phyloP scores from a whole-genome alignment of 371 early-diverging fungal genomes.

The Mortierella sp. region DNA sequence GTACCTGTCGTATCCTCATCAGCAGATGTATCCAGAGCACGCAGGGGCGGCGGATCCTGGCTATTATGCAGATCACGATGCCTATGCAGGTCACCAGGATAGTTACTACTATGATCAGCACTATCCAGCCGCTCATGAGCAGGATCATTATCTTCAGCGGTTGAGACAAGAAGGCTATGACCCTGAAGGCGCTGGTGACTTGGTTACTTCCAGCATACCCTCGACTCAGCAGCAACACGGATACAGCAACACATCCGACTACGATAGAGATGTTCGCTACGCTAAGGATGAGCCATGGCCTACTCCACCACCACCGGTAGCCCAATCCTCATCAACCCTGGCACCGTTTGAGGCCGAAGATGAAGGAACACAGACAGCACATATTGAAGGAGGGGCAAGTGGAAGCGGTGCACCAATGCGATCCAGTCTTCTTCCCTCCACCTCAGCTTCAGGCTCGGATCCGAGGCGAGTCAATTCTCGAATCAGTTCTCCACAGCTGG shows the following conservation, averaged over 20 bases:
- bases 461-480: slow-evolving; percentile 1
- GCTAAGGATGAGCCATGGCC: slow-evolving; percentile 2
- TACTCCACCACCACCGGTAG: background rate
- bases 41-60: background rate
- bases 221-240: no score
- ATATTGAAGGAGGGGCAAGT: background rate
- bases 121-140: background rate
- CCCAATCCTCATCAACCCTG: background rate
- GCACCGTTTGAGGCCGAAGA: no score
- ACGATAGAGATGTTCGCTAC: slow-evolving; percentile 18
- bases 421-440: slow-evolving; percentile 1
- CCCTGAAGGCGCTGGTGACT: background rate
- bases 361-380: background rate
- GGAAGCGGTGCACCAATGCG: background rate
- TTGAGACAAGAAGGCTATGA: background rate
- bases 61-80: no score
- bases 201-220: no score
- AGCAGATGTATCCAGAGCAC: slow-evolving; percentile 4
- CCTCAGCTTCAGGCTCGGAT: background rate
- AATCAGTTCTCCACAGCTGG: slow-evolving; percentile 5
- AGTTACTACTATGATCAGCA: background rate
- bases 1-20: slow-evolving; percentile 1
- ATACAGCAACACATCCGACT: background rate
- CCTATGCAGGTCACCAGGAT: background rate
- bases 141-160: background rate